These are phyloP conservation scores for Ogataea parapolymorpha DNA, from an alignment of 805 yeast species.

Conservation along the genomic window DNA sequence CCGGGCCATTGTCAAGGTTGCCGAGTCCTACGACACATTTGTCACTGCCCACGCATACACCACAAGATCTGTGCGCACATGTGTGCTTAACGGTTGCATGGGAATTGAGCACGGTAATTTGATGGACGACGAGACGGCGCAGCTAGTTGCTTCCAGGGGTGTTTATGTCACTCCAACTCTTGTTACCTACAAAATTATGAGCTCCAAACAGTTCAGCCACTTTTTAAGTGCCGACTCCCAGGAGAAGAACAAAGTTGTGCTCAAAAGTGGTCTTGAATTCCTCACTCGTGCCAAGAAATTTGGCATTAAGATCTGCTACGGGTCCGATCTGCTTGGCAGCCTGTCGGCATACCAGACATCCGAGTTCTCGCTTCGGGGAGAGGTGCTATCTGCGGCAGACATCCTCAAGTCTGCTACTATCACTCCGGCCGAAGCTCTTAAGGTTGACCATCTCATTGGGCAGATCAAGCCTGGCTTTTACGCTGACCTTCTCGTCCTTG, in stretches of 20 bases:
- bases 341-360: conserved; percentile 28
- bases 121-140: conserved; percentile 28
- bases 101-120: conserved; percentile 33
- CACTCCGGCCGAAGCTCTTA: conserved; percentile 26
- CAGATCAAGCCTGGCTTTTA: conserved; percentile 26
- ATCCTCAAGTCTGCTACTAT: conserved; percentile 28
- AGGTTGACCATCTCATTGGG: conserved; percentile 21
- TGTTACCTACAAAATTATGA: conserved; percentile 29
- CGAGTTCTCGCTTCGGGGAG: conserved; percentile 27
- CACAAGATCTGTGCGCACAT: conserved; percentile 23
- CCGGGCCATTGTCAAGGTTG: conserved; percentile 27
- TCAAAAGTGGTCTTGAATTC: conserved; percentile 22
- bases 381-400: conserved; percentile 25
- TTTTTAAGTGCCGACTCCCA: conserved; percentile 21
- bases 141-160: conserved; percentile 24
- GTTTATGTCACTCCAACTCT: conserved; percentile 29
- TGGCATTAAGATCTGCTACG: conserved; percentile 27
- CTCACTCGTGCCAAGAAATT: conserved; percentile 22
- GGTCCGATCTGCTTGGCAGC: conserved; percentile 29
- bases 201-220: conserved; percentile 24
- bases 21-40: conserved; percentile 25
- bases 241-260: conserved; percentile 22
- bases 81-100: conserved; percentile 26
- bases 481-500: conserved; percentile 27
- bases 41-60: conserved; percentile 32